phyloP scores from a whole-genome alignment of 139 green algal genomes.

The Medakamo hakoo region DNA sequence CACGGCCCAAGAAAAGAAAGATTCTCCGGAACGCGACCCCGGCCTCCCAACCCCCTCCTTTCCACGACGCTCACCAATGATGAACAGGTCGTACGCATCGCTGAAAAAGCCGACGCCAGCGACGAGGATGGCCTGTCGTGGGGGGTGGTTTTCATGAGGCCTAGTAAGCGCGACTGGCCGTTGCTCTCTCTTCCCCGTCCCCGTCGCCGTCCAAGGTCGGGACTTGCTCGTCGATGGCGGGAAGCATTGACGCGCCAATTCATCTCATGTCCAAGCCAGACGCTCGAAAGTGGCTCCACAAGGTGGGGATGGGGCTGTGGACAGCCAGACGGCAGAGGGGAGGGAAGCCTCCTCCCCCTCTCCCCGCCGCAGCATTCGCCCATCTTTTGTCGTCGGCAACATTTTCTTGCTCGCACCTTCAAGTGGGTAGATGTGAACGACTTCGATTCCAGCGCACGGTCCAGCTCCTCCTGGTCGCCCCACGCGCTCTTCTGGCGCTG shows the following conservation, averaged over 20 bases:
- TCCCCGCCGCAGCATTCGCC: background rate
- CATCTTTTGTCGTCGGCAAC: background rate
- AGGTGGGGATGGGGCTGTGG: too few species aligned
- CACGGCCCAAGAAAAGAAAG: background rate
- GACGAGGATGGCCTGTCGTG: conserved; percentile 2
- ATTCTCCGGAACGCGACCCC: background rate
- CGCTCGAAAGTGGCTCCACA: too few species aligned
- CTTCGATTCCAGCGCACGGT: background rate
- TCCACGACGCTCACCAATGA: background rate
- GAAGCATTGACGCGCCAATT: background rate
- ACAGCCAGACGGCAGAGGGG: too few species aligned
- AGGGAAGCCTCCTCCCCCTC: background rate
- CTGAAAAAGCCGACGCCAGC: conserved; percentile 10
- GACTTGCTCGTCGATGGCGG: background rate
- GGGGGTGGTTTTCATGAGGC: background rate
- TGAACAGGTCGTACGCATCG: conserved; percentile 12
- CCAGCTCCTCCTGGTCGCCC: background rate
- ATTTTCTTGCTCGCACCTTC: background rate
- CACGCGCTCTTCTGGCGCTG: too few species aligned
- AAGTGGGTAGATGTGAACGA: background rate
- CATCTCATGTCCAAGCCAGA: too few species aligned
- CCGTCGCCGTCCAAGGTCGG: background rate
- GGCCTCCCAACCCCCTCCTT: background rate
- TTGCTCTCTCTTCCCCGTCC: background rate
- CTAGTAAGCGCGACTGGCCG: background rate